Conservation (phyloP, 177 flowering plant genomes). For the Vitis hybrid region DNA sequence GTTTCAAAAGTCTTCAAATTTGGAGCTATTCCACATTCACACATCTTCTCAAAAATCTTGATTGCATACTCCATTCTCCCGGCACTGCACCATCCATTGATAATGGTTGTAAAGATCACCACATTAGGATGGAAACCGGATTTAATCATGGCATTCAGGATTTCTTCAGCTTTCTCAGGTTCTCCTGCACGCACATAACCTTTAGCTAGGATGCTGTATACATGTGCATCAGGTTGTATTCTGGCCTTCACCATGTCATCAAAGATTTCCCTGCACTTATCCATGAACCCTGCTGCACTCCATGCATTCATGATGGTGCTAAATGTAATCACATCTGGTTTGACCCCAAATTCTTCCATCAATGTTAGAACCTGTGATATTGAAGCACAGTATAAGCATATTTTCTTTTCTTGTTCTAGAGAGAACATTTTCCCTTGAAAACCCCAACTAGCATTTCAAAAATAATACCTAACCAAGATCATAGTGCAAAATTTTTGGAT, state of each 20-base stretch:
- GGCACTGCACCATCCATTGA: constrained; percentile 83
- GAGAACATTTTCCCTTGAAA: not conserved
- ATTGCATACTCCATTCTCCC: constrained; percentile 66
- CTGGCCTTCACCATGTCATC: constrained; percentile 71
- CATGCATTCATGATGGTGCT: constrained; percentile 88
- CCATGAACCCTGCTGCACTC: constrained; percentile 72
- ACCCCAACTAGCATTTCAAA: too few relatives aligned
- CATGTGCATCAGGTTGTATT: constrained; percentile 65
- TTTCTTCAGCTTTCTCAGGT: constrained; percentile 70
- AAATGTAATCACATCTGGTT: constrained; percentile 80
- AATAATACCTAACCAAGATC: too few relatives aligned
- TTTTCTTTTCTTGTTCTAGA: not conserved
- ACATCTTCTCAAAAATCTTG: constrained; percentile 54
- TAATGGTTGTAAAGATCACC: constrained; percentile 71
- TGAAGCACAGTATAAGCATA: not conserved
- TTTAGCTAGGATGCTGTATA: constrained; percentile 77
- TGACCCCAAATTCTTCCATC: constrained; percentile 65
- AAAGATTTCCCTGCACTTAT: constrained; percentile 57
- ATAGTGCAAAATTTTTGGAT: too few relatives aligned
- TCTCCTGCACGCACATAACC: constrained; percentile 69
- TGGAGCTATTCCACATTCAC: constrained; percentile 48
- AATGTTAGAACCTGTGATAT: constrained; percentile 50
- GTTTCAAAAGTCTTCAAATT: constrained; percentile 75
- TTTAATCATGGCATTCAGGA: constrained; percentile 44
- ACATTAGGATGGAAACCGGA: constrained; percentile 55